Evolutionary conservation across 164 flowering plant species (phyloP), one percentile per base, ranked within the genome.

Genomic region (Pachysandra terminalis): DNA sequence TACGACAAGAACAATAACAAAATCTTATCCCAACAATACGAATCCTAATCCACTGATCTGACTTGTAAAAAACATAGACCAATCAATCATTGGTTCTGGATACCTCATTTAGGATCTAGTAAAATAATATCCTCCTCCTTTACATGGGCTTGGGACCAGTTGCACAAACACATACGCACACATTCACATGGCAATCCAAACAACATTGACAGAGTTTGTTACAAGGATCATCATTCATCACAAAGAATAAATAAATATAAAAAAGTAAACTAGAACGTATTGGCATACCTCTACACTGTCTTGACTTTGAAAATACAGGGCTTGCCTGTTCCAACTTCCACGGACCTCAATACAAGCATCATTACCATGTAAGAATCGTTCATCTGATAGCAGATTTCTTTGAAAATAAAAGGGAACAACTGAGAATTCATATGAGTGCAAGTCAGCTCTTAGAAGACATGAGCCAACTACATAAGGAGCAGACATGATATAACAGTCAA

Each of bases 281-380:
- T 64, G 37, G 86, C 96, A 77, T 75, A 90, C 98, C 96, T 68
- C 63, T 71, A 27, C 28, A 71, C 71, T 75, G 72, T 77, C 81
- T 80, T 79, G 77, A 64, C 77, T 86, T 68, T 71, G 86, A 37
- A 79, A 78, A 71, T 78, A 85, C 52, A 83, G 74, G 40, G 81
- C 75, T 25, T 74, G 81, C 60, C 83, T 77, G 69, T 68, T 83
- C 84, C 82, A 78, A 66, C 76, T 74, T 53, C 77, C 81, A 73
- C 62, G 75, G 32, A 80, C 75, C 66, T 86, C 87, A 56, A 77
- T 66, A 55, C 80, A 77, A 45, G 83, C 79, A 71, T 79, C 86
- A 74, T 61, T 67, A 40, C 76, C 78, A 72, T 67, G 74, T 71
- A 80, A 73, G 35, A 76, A 75, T 21, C 79, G 80, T 53, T 75